Percentiles rank a stretch among this genome's conserved stretches.
Evolutionary conservation across 2,329 filamentous ascomycete genomes (phyloP).

Genomic region (Colletotrichum graminicola): DNA sequence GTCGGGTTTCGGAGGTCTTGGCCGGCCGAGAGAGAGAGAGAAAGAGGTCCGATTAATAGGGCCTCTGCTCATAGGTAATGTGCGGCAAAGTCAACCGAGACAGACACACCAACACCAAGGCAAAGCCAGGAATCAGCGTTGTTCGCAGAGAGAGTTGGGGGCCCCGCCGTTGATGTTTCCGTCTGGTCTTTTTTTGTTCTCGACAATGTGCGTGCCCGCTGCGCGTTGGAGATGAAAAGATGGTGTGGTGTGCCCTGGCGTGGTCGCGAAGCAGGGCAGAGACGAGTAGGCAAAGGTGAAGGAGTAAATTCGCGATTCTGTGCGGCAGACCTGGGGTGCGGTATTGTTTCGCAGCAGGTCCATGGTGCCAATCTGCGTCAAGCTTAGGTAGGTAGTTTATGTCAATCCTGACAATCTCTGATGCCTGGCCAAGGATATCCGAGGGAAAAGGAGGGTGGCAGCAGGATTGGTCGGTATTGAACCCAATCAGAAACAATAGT

Average conservation of each 20-base stretch:
- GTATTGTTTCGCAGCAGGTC: conserved; percentile 33
- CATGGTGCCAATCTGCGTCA: conserved; percentile 34
- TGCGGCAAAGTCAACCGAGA: conserved; percentile 28
- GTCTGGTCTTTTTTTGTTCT: conserved; percentile 31
- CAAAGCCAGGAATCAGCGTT: conserved; percentile 15
- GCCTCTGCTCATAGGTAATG: background rate
- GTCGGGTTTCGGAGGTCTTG: background rate
- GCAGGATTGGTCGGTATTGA: conserved; percentile 29
- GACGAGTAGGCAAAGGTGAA: background rate
- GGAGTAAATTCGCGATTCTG: background rate
- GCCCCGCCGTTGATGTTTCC: conserved; percentile 36
- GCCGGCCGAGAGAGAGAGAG: background rate
- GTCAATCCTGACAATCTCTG: conserved; percentile 34
- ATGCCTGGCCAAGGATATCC: conserved; percentile 2
- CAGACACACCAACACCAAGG: background rate
- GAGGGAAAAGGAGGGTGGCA: conserved; percentile 31
- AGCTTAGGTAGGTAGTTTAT: conserved; percentile 11
- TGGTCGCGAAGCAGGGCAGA: too few relatives aligned
- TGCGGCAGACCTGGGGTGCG: background rate
- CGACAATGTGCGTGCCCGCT: conserved; percentile 18
- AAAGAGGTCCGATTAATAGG: background rate
- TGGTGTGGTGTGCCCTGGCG: conserved; percentile 19
- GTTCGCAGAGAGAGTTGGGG: conserved; percentile 13
- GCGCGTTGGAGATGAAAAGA: conserved; percentile 14
- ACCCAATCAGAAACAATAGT: conserved; percentile 44